Percentiles rank a stretch among this genome's conserved stretches.
phyloP scores from a whole-genome alignment of 2,329 filamentous ascomycete species.

The Geosmithia putterillii region DNA sequence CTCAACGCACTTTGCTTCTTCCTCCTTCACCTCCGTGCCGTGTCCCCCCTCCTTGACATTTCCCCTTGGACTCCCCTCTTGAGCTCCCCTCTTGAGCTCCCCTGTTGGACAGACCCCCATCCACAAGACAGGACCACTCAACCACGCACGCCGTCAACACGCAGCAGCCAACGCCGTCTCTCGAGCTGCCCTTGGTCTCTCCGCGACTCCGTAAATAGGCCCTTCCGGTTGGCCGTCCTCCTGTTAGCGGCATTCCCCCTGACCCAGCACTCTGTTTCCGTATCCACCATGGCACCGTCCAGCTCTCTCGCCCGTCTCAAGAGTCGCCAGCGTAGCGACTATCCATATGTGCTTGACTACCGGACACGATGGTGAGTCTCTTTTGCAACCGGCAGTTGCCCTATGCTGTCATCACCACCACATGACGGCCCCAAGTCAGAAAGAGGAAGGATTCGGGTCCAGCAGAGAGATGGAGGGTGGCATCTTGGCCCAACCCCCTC shows the following conservation, averaged over 20 bases:
- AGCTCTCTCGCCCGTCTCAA: constrained; percentile 30
- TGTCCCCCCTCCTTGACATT: not conserved
- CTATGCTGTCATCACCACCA: too few species aligned
- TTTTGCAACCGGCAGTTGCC: not conserved
- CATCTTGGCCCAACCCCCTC: not conserved
- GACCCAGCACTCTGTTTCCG: not conserved
- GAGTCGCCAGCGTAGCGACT: constrained; percentile 55
- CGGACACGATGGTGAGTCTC: constrained; percentile 65
- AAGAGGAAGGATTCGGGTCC: not conserved
- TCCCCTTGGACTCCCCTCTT: too few species aligned
- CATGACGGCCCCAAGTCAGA: not conserved
- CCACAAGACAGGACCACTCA: not conserved
- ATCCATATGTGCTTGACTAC: constrained; percentile 69
- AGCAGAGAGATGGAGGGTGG: not conserved
- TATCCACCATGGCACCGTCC: constrained; percentile 2
- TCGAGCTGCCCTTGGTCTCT: not conserved
- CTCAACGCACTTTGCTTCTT: not conserved
- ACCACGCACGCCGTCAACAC: not conserved
- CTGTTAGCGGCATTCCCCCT: not conserved
- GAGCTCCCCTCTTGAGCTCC: too few species aligned
- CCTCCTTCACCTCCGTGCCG: not conserved
- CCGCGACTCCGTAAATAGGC: not conserved
- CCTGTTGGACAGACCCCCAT: too few species aligned
- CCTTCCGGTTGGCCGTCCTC: not conserved
- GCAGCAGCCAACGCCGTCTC: not conserved